phyloP scores from a whole-genome alignment of 2,329 filamentous ascomycete genomes.

The Colletotrichum sp. region DNA sequence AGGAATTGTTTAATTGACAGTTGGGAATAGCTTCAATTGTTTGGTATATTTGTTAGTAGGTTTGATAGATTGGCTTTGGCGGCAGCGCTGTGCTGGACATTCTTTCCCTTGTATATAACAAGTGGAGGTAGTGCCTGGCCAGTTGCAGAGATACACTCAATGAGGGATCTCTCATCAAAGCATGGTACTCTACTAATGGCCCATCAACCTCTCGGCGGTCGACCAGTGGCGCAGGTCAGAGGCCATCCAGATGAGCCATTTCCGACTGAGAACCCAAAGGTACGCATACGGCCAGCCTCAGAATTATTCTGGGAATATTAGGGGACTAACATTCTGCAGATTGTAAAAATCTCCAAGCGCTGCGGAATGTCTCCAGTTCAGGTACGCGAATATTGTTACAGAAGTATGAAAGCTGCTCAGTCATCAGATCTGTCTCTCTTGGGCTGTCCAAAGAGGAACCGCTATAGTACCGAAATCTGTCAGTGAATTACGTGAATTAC shows the following conservation, averaged over 20 bases:
- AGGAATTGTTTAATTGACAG: too few relatives aligned
- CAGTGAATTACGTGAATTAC: not conserved
- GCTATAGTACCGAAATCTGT: not conserved
- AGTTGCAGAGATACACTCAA: too few relatives aligned
- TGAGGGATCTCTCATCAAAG: not conserved
- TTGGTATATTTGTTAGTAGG: too few relatives aligned
- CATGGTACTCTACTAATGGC: not conserved
- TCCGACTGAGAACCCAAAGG: not conserved
- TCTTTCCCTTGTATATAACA: too few relatives aligned
- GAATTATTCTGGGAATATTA: too few relatives aligned
- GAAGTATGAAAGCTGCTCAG: not conserved
- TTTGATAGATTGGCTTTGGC: too few relatives aligned
- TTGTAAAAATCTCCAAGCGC: not conserved
- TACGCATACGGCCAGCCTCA: not conserved
- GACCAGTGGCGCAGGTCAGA: not conserved
- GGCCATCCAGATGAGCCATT: not conserved
- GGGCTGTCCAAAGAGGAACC: not conserved
- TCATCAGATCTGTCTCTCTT: not conserved
- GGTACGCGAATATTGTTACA: not conserved
- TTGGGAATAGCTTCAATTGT: too few relatives aligned
- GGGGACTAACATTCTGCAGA: not conserved
- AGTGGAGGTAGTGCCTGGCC: too few relatives aligned
- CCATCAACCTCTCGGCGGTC: not conserved
- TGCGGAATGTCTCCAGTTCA: not conserved
- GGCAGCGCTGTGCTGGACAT: too few relatives aligned